phyloP scores from a whole-genome alignment of 192 early-diverging fungal genomes.

The Allomyces javanicus region DNA sequence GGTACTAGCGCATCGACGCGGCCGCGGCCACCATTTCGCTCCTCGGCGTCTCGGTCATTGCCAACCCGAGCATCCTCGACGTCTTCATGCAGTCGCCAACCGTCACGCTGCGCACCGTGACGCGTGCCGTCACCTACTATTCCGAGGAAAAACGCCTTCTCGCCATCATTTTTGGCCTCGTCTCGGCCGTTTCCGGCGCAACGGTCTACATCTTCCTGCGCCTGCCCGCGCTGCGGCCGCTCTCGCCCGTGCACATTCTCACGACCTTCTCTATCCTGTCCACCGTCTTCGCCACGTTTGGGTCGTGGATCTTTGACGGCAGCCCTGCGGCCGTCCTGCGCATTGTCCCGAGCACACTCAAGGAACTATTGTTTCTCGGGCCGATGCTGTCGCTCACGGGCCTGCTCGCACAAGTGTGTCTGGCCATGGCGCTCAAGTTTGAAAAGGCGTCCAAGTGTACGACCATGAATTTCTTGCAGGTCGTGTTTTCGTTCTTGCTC shows the following conservation, averaged over 20 bases:
- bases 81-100: background rate
- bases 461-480: background rate
- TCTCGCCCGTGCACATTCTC: background rate
- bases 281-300: background rate
- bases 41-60: background rate
- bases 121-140: too few relatives aligned
- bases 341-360: background rate
- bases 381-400: background rate
- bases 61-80: background rate
- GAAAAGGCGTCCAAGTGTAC: background rate
- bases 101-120: background rate
- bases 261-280: background rate
- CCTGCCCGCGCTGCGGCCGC: background rate
- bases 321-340: background rate
- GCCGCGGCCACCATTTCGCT: background rate
- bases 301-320: background rate
- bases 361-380: background rate
- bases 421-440: background rate
- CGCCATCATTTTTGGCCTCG: background rate
- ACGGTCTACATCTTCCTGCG: background rate
- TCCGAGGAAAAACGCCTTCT: background rate
- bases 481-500: background rate
- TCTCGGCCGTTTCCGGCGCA: background rate
- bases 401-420: background rate
- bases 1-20: background rate